Evolutionary conservation across 352 stramenopile species (phyloP), one percentile per base, ranked within the genome.

Genomic region (Phytophthora sojae): DNA sequence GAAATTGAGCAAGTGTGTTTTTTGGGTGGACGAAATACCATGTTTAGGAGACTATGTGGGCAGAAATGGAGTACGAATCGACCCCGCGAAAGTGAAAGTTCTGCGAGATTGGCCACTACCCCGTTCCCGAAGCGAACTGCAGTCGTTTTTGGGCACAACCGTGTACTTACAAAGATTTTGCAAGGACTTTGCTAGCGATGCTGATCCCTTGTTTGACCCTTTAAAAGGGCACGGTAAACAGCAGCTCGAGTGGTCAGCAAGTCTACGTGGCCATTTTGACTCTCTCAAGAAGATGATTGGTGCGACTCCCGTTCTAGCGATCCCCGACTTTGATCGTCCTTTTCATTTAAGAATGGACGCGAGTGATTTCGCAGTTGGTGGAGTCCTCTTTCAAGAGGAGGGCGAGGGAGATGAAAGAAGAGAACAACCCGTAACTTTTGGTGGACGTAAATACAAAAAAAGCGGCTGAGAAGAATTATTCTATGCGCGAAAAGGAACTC

Each of bases 1-100:
- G 9, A 78, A 81, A 45, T 35, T 75, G 12, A 57, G 35, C 6
- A 78, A 78, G 29, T 78, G 57, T 57, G 35, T 73, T 7, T 70
- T 76, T 21, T 67, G 52, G n/a, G 51, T 57, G 8, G 6, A 7
- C 32, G 67, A 78, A 19, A 77, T 81, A 37, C 64, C 65, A 17
- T 65, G 54, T 44, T 39, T 78, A 0, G 69, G 64, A 29, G 63
- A 72, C 23, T 78, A 69, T n/a, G 29, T 73, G 2, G 61, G 69
- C 3, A 32, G 61, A 8, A 44, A 69, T n/a, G 74, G 74, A 2
- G 54, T 73, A 9, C 29, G 57, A 9, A 66, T 69, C 25, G 69
- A 75, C 52, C 64, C 68, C 0, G 44, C 56, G 25, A 81, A 81
- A 51, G 57, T 75, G 1, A 9, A n/a, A n/a, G 44, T 67, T 1